These are phyloP conservation scores for Candida parachauliodes DNA, from an alignment of 805 yeast species.

Conservation along the genomic window DNA sequence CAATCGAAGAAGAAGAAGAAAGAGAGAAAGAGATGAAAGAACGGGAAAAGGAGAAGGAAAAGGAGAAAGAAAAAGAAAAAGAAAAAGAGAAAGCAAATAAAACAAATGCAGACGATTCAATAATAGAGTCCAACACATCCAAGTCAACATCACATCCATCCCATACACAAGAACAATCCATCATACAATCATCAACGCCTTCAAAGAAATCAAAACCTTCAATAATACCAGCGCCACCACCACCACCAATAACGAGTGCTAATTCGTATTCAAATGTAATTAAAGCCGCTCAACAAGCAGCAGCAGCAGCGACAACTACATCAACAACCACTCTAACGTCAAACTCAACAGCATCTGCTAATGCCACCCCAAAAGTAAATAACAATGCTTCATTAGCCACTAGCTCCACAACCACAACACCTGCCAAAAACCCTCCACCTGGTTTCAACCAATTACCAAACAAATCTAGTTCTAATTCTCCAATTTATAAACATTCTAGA, in stretches of 20 bases:
- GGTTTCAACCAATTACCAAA: conserved; percentile 13
- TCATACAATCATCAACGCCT: conserved; percentile 11
- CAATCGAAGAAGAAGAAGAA: conserved; percentile 15
- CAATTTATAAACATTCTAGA: conserved; percentile 12
- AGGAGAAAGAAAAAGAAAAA: conserved; percentile 7
- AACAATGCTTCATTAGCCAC: conserved; percentile 9
- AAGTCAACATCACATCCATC: conserved; percentile 7
- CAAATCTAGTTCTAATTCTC: conserved; percentile 24
- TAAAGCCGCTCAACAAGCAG: conserved; percentile 20
- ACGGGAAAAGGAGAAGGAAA: conserved; percentile 13
- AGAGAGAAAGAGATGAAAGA: too few species aligned
- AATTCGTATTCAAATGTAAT: conserved; percentile 20
- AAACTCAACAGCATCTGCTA: conserved; percentile 9
- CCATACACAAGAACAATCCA: conserved; percentile 10
- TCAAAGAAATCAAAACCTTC: conserved; percentile 15
- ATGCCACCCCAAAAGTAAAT: conserved; percentile 11
- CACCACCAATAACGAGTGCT: conserved; percentile 16
- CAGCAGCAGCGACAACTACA: conserved; percentile 2
- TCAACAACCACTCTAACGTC: conserved; percentile 6
- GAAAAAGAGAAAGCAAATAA: not conserved
- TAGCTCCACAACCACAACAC: conserved; percentile 10
- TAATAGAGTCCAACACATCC: not conserved
- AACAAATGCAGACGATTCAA: not conserved
- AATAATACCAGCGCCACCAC: conserved; percentile 22
- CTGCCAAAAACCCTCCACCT: conserved; percentile 13